These are phyloP conservation scores for Diplogelasinospora grovesii DNA, from an alignment of 495 filamentous ascomycete species.

Conservation along the genomic window DNA sequence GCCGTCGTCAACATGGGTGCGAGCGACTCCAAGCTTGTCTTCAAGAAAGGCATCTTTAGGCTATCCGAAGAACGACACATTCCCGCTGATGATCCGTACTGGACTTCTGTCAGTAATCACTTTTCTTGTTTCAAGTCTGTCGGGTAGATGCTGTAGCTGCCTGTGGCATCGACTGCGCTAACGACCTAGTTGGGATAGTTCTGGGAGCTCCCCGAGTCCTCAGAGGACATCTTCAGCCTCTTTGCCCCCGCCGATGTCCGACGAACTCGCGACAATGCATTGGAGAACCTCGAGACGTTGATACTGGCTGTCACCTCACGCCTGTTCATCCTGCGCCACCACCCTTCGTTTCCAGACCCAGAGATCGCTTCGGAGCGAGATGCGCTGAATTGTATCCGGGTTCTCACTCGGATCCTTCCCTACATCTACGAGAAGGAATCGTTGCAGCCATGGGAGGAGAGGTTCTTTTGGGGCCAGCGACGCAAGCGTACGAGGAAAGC, in stretches of 20 bases:
- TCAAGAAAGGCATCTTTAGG: conserved; percentile 98
- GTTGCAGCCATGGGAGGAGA: conserved; percentile 80
- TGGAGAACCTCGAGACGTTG: conserved; percentile 88
- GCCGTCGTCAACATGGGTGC: conserved; percentile 73
- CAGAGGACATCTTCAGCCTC: conserved; percentile 94
- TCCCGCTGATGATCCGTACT: conserved; percentile 82
- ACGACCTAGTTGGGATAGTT: no score
- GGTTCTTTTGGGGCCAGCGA: conserved; percentile 83
- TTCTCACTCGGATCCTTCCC: conserved; percentile 85
- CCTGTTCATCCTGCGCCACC: conserved; percentile 73
- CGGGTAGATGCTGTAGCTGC: no score
- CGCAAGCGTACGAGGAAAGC: conserved; percentile 53
- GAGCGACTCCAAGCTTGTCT: conserved; percentile 97
- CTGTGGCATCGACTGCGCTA: conserved; percentile 4
- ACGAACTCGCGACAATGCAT: conserved; percentile 75
- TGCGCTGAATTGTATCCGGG: conserved; percentile 87
- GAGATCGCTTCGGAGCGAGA: conserved; percentile 86
- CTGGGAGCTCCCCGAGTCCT: conserved; percentile 94
- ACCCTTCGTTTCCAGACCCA: conserved; percentile 82
- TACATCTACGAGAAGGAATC: conserved; percentile 90
- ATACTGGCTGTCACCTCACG: conserved; percentile 75
- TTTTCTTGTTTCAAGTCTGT: conserved; percentile 2
- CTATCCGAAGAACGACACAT: conserved; percentile 88
- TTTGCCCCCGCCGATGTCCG: conserved; percentile 93
- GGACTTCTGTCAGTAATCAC: conserved; percentile 82